phyloP scores from a whole-genome alignment of 352 stramenopile species.

The Elongisporangium undulatum region DNA sequence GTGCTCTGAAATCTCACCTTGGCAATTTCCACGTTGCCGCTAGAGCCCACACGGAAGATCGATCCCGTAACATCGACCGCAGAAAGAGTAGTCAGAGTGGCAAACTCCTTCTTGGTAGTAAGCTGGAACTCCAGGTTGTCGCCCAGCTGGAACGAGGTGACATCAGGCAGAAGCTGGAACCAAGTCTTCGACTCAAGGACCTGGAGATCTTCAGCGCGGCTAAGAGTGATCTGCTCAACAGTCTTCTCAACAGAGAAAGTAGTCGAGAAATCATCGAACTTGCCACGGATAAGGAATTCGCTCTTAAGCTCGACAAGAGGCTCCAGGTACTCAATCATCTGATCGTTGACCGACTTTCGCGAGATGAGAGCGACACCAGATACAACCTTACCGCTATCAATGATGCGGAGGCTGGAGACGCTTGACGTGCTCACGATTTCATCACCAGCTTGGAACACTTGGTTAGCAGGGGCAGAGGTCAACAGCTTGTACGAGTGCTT shows the following conservation, averaged over 20 bases:
- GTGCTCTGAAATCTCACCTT: conserved; percentile 27
- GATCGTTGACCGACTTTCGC: conserved; percentile 37
- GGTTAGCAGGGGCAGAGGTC: conserved; percentile 11
- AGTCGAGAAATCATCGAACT: conserved; percentile 67
- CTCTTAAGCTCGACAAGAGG: conserved; percentile 72
- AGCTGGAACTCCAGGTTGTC: conserved; percentile 50
- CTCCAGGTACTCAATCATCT: conserved; percentile 54
- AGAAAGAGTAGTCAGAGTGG: conserved; percentile 28
- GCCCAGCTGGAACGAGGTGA: conserved; percentile 20
- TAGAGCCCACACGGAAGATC: conserved; percentile 37
- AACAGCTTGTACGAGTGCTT: conserved; percentile 84
- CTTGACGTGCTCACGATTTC: conserved; percentile 68
- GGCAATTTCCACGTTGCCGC: conserved; percentile 25
- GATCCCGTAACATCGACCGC: conserved; percentile 45
- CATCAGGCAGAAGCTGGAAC: conserved; percentile 30
- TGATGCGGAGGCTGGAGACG: conserved; percentile 72
- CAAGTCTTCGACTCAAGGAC: conserved; percentile 66
- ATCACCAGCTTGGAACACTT: conserved; percentile 58
- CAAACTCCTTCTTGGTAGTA: conserved; percentile 54
- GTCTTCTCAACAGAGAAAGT: conserved; percentile 65
- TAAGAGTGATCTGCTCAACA: conserved; percentile 32
- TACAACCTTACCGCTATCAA: conserved; percentile 76
- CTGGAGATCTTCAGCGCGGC: conserved; percentile 36
- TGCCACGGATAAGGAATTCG: conserved; percentile 84
- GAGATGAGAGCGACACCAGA: conserved; percentile 67